Percentiles rank a stretch among this genome's conserved stretches.
phyloP scores from a whole-genome alignment of 2,329 filamentous ascomycete genomes.

The Catunica adiposa region DNA sequence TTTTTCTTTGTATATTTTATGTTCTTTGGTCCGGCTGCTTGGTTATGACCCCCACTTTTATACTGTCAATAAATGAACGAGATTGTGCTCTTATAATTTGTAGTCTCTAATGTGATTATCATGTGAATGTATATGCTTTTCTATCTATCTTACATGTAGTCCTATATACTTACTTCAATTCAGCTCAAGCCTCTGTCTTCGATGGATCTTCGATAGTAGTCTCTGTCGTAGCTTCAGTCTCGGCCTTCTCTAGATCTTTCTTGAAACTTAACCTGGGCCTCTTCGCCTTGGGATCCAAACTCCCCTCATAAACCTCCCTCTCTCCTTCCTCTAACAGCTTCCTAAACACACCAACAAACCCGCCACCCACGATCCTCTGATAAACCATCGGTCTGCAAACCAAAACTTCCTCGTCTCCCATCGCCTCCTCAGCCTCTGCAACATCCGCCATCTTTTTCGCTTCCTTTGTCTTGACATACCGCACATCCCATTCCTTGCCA shows the following conservation, averaged over 20 bases:
- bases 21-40: too few species aligned
- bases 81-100: background rate
- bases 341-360: constrained; percentile 26
- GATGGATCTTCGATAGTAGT: too few species aligned
- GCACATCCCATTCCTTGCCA: constrained; percentile 48
- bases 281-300: background rate
- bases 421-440: constrained; percentile 16
- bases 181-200: too few species aligned
- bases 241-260: background rate
- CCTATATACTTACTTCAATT: background rate
- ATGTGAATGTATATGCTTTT: background rate
- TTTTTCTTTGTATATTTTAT: too few species aligned
- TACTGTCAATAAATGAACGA: background rate
- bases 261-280: background rate
- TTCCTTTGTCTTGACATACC: constrained; percentile 24
- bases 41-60: too few species aligned
- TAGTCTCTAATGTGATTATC: background rate
- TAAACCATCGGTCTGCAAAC: constrained; percentile 29
- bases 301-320: constrained; percentile 7
- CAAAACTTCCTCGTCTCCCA: constrained; percentile 19
- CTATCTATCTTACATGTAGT: background rate
- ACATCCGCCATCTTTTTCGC: background rate
- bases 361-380: constrained; percentile 25
- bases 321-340: constrained; percentile 18
- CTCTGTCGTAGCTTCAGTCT: background rate